Evolutionary conservation across 2,329 filamentous ascomycete species (phyloP), one percentile per base, ranked within the genome.

Genomic region (Stylonectria norvegica): DNA sequence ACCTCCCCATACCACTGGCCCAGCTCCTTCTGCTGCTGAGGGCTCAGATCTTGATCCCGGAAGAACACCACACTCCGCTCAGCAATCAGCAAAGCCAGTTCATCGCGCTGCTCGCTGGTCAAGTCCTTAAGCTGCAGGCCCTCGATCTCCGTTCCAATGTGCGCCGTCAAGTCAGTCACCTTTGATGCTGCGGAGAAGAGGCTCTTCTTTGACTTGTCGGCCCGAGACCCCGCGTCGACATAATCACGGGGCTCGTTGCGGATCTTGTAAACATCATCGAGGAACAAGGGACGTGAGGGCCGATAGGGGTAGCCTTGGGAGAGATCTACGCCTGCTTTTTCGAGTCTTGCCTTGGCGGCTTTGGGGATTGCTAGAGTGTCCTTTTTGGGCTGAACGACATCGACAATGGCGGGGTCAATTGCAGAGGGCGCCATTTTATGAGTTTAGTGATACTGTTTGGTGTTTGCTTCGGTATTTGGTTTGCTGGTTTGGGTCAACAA

Each of bases 281-380:
- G 66, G 50, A 81, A 88, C 1, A 87, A 65, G 1, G 85, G 84
- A 34, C 73, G 72, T 0, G 78, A 74, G 1, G 83, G 83, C 0
- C 83, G 76, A 52, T 87, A 86, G 0, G 85, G 85, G 49, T 88
- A 88, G 1, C 84, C 85, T 1, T 78, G 65, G 1, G 80, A 83
- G 2, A 88, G 68, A 56, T 89, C 82, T 38, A 88, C 74, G 2
- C 80, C 83, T 0, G 81, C 82, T 46, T 84, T 86, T 50, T 79
- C 76, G 1, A 88, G 69, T 4, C 84, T 73, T 34, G 71, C 66
- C 1, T 72, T 70, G 1, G 83, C 67, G 1, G 75, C 52, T 8
- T 70, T 70, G 3, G 85, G 85, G 5, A 88, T 67, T 1, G 70
- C 72, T 1, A 89, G 68, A 0, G 66, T 80, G 56, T 86, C 81